Evolutionary conservation across 1,139 yeast species (phyloP).

Genomic region (Kurtzmaniella quercitrusa): DNA sequence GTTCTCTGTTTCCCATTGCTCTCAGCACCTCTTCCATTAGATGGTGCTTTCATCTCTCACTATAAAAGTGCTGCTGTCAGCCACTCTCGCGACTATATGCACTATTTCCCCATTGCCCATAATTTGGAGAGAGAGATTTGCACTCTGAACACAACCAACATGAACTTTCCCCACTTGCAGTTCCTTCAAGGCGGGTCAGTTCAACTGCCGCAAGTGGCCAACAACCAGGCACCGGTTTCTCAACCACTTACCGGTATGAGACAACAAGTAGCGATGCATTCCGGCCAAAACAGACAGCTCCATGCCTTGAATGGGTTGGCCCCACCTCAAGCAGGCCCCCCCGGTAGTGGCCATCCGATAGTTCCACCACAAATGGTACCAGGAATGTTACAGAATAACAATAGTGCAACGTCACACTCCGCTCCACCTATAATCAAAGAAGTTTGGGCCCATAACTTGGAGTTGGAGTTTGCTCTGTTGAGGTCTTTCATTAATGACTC

Average conservation of each 20-base stretch:
- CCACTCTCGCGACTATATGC: too few species aligned
- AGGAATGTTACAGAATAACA: constrained; percentile 9
- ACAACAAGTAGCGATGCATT: constrained; percentile 7
- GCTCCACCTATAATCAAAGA: constrained; percentile 47
- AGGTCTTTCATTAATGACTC: constrained; percentile 63
- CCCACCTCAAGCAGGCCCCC: constrained; percentile 7
- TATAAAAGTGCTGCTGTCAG: too few species aligned
- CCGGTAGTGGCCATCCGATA: constrained; percentile 9
- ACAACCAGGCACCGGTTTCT: constrained; percentile 9
- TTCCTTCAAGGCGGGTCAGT: constrained; percentile 31
- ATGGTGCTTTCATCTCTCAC: too few species aligned
- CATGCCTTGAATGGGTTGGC: constrained; percentile 9
- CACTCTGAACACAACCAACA: constrained; percentile 7
- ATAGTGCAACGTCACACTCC: constrained; percentile 7
- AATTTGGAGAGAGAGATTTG: too few species aligned
- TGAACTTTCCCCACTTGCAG: constrained; percentile 44
- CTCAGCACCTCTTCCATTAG: too few species aligned
- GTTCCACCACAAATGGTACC: constrained; percentile 7
- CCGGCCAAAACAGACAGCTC: constrained; percentile 10
- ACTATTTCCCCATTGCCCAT: neutral
- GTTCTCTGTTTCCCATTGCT: too few species aligned
- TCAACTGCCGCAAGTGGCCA: constrained; percentile 36
- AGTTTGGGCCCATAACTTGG: constrained; percentile 85
- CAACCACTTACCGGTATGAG: constrained; percentile 8
- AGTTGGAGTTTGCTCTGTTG: constrained; percentile 72